These are phyloP conservation scores for Yarrowia sp. DNA, from an alignment of 805 yeast species.

Conservation along the genomic window DNA sequence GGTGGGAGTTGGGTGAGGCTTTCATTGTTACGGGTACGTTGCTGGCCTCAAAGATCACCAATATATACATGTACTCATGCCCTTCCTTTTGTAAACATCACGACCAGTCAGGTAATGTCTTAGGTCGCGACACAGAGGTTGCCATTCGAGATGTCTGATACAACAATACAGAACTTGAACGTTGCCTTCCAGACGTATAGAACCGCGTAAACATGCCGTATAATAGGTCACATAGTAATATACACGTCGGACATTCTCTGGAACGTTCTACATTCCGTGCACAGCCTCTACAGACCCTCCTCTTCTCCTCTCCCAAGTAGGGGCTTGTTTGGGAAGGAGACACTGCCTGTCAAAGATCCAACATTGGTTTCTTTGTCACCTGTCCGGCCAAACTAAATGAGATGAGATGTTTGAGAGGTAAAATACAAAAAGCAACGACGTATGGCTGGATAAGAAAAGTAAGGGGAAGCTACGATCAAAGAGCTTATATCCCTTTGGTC, in stretches of 20 bases:
- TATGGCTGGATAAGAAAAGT: no score
- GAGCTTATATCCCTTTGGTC: no score
- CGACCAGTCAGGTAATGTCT: neutral
- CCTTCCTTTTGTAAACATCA: neutral
- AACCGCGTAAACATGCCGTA: neutral
- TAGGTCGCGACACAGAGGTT: no score
- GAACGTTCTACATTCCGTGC: neutral
- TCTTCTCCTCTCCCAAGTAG: neutral
- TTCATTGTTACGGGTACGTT: no score
- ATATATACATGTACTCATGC: no score
- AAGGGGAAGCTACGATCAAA: no score
- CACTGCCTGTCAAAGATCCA: neutral
- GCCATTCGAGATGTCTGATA: no score
- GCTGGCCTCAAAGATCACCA: no score
- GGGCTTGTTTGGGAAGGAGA: neutral
- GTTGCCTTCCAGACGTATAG: no score
- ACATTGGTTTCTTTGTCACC: neutral
- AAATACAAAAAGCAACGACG: neutral
- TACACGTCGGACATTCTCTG: neutral
- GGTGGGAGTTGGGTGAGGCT: no score
- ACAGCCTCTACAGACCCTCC: neutral
- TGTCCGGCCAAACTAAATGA: neutral
- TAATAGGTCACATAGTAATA: neutral
- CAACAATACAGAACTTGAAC: no score
- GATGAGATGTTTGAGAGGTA: neutral